A percentile compares a stretch with the other conserved stretches of the same genome.
Evolutionary conservation across 1,284 basidiomycete genomes (phyloP).

Genomic region (Boletus semigastroideus): DNA sequence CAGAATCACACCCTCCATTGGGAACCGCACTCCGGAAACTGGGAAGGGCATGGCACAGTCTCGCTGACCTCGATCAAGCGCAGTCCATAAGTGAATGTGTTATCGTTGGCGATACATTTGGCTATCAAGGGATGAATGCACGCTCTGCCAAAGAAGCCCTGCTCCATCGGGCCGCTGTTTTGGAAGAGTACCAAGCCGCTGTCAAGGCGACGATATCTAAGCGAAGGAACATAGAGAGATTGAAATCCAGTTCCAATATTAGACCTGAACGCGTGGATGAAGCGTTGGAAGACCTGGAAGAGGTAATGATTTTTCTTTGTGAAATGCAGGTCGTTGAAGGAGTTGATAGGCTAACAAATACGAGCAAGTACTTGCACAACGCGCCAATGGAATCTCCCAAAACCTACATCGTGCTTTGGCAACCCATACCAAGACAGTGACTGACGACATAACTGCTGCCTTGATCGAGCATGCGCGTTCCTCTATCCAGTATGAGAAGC

Average conservation of each 20-base stretch:
- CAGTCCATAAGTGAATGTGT: conserved; percentile 91
- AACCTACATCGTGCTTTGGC: conserved; percentile 85
- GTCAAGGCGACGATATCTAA: conserved; percentile 92
- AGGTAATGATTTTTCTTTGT: conserved; percentile 50
- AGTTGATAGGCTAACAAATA: conserved; percentile 74
- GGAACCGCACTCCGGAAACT: conserved; percentile 80
- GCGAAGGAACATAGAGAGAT: conserved; percentile 82
- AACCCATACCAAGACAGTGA: conserved; percentile 79
- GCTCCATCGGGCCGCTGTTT: conserved; percentile 78
- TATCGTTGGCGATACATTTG: conserved; percentile 86
- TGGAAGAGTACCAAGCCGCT: conserved; percentile 90
- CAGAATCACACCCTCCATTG: conserved; percentile 80
- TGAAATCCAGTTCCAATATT: conserved; percentile 88
- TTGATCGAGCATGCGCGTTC: conserved; percentile 90
- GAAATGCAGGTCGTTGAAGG: conserved; percentile 11
- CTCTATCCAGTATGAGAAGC: conserved; percentile 87
- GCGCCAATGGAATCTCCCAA: conserved; percentile 87
- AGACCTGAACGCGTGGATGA: conserved; percentile 87
- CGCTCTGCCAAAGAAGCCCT: conserved; percentile 91
- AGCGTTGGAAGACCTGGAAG: conserved; percentile 90
- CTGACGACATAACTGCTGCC: conserved; percentile 85
- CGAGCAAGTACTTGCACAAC: conserved; percentile 77
- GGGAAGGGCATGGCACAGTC: conserved; percentile 81
- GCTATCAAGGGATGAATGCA: conserved; percentile 94
- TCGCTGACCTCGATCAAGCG: conserved; percentile 82